These are phyloP conservation scores for Quercus engelmannii DNA, from an alignment of 306 rosid genomes.

Conservation along the genomic window DNA sequence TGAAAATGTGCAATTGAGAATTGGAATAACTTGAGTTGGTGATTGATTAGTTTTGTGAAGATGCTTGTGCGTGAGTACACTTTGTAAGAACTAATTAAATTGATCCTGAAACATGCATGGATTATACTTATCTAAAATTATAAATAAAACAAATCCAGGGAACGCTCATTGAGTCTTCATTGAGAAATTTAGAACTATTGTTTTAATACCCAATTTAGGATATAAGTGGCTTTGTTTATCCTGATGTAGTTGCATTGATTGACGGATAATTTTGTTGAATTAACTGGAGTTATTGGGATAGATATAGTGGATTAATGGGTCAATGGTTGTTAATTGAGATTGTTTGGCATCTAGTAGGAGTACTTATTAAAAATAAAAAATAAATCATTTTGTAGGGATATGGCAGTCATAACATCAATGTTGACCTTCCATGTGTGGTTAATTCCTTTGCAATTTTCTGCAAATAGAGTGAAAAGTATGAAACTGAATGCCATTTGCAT, in stretches of 20 bases:
- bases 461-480: neutral
- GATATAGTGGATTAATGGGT: constrained; percentile 4
- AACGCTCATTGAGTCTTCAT: neutral
- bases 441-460: neutral
- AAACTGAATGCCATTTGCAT: neutral
- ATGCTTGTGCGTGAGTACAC: neutral
- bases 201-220: neutral
- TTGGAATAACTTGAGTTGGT: neutral
- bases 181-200: neutral
- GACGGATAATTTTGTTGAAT: neutral
- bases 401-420: neutral
- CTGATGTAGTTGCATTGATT: constrained; percentile 9
- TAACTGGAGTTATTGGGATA: neutral
- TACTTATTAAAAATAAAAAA: too few relatives aligned
- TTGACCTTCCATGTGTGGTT: constrained; percentile 18
- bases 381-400: constrained; percentile 3
- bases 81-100: neutral
- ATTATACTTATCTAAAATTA: neutral
- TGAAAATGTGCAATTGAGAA: neutral
- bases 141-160: neutral
- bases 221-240: constrained; percentile 5
- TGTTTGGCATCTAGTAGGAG: constrained; percentile 13
- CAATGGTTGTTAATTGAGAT: constrained; percentile 7
- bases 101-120: neutral
- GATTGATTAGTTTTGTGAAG: neutral